phyloP scores from a whole-genome alignment of 2,329 filamentous ascomycete genomes.

The Penicillium brasilianum region DNA sequence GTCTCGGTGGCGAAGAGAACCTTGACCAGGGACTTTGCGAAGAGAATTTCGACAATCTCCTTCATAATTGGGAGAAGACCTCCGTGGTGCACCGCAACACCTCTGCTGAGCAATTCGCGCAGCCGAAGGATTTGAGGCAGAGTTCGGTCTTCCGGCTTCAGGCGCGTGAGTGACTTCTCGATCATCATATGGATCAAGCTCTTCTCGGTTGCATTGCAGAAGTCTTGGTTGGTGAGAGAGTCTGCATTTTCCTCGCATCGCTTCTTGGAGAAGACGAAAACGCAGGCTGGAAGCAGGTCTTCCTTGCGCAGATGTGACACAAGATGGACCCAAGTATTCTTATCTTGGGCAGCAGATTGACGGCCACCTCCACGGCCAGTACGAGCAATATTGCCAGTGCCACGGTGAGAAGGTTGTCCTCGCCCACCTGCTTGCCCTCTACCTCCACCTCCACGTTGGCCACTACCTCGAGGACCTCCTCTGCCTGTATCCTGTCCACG shows the following conservation, averaged over 20 bases:
- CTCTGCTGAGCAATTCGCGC: constrained; percentile 80
- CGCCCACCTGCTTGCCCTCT: constrained; percentile 49
- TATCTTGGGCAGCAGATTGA: constrained; percentile 89
- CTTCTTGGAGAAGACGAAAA: constrained; percentile 99
- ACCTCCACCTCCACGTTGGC: constrained; percentile 49
- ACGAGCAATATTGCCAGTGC: constrained; percentile 84
- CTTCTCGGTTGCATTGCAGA: constrained; percentile 90
- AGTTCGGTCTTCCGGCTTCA: constrained; percentile 86
- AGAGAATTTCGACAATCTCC: constrained; percentile 95
- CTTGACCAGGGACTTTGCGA: constrained; percentile 93
- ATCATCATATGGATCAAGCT: constrained; percentile 98
- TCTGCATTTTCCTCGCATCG: constrained; percentile 97
- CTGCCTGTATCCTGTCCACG: constrained; percentile 60
- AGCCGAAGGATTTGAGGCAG: constrained; percentile 92
- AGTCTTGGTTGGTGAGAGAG: constrained; percentile 92
- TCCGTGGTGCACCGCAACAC: constrained; percentile 95
- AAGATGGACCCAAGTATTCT: constrained; percentile 94
- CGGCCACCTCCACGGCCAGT: constrained; percentile 83
- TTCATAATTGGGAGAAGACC: constrained; percentile 95
- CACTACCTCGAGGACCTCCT: constrained; percentile 55
- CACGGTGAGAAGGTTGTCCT: constrained; percentile 62
- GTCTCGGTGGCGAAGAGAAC: constrained; percentile 97
- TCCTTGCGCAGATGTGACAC: constrained; percentile 90
- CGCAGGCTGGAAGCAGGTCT: constrained; percentile 85
- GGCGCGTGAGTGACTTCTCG: constrained; percentile 86